These are phyloP conservation scores for Globomyces pollinis-pini DNA, from an alignment of 192 early-diverging fungal species.

Conservation along the genomic window DNA sequence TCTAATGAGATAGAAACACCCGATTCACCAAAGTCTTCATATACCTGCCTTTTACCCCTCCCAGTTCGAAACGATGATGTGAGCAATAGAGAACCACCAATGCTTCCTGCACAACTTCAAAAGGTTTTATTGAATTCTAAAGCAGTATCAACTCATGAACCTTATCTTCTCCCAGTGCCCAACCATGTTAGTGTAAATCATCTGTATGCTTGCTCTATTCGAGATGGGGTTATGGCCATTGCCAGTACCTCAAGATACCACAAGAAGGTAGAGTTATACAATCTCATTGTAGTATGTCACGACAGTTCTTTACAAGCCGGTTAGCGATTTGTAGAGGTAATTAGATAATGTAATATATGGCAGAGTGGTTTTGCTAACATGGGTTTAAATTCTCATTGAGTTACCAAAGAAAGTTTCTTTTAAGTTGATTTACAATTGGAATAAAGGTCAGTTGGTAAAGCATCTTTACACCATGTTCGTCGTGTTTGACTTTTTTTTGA, in stretches of 20 bases:
- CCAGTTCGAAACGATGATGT: conserved; percentile 40
- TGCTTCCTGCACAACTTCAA: conserved; percentile 84
- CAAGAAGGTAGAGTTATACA: conserved; percentile 58
- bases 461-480: no score
- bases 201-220: conserved; percentile 90
- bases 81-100: conserved; percentile 50
- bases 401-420: no score
- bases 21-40: conserved; percentile 15
- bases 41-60: background rate
- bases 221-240: conserved; percentile 93
- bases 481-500: no score
- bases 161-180: conserved; percentile 75
- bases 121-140: conserved; percentile 79
- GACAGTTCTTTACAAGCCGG: conserved; percentile 49
- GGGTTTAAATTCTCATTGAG: no score
- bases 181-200: conserved; percentile 93
- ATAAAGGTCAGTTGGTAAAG: no score
- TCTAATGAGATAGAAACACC: background rate
- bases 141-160: conserved; percentile 52
- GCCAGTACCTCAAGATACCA: conserved; percentile 84
- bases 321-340: no score
- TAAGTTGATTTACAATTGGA: no score
- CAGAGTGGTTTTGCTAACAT: no score
- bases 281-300: conserved; percentile 45
- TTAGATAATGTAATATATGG: no score